phyloP scores from a whole-genome alignment of 495 filamentous ascomycete genomes.

The Penicillium samsonianum region DNA sequence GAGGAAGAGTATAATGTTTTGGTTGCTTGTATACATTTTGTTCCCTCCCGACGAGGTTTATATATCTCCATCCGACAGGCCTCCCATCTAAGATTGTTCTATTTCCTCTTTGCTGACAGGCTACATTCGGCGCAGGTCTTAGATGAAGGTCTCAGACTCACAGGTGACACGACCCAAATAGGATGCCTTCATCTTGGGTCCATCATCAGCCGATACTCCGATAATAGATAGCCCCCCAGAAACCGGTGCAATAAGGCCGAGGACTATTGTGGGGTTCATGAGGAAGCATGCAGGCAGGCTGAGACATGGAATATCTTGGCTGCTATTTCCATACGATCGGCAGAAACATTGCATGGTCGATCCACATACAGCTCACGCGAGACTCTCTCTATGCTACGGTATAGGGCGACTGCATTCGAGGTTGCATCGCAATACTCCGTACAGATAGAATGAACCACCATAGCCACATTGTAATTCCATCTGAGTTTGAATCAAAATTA shows the following conservation, averaged over 20 bases:
- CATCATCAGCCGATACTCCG: conserved; percentile 5
- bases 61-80: conserved; percentile 16
- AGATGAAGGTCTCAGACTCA: conserved; percentile 31
- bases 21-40: not conserved
- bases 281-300: conserved; percentile 3
- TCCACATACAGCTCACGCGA: conserved; percentile 8
- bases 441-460: conserved; percentile 3
- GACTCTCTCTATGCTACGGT: not conserved
- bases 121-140: conserved; percentile 23
- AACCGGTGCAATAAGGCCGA: conserved; percentile 14
- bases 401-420: conserved; percentile 10
- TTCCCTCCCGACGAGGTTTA: conserved; percentile 12
- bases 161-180: conserved; percentile 8
- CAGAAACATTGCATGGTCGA: not conserved
- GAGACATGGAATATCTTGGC: conserved; percentile 2
- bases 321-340: conserved; percentile 5
- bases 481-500: not conserved
- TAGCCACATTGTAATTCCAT: conserved; percentile 9
- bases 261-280: conserved; percentile 3
- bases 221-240: not conserved
- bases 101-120: conserved; percentile 11
- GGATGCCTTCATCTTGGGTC: not conserved
- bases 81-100: conserved; percentile 11
- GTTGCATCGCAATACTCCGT: conserved; percentile 17
- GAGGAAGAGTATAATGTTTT: not conserved